phyloP scores from a whole-genome alignment of 2,329 filamentous ascomycete genomes.

The Huntiella abstrusa region DNA sequence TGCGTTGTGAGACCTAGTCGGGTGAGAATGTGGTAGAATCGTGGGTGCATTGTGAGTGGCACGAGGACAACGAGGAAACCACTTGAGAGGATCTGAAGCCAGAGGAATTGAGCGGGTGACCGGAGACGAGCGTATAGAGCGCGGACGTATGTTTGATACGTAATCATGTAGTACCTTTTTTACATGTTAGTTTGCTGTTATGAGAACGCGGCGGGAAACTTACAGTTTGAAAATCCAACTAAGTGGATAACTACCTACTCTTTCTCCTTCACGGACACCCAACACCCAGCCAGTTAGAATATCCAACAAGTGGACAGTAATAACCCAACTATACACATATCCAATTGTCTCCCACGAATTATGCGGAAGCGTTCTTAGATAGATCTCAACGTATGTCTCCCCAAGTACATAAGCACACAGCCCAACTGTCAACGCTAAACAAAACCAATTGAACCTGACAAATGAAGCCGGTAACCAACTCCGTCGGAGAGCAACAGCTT shows the following conservation, averaged over 20 bases:
- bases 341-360: constrained; percentile 47
- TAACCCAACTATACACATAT: constrained; percentile 53
- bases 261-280: constrained; percentile 44
- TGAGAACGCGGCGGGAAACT: constrained; percentile 15
- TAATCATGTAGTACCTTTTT: constrained; percentile 43
- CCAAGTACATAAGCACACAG: constrained; percentile 48
- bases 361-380: constrained; percentile 46
- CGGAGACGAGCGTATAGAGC: constrained; percentile 49
- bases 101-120: constrained; percentile 44
- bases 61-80: constrained; percentile 43
- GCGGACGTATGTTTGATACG: constrained; percentile 53
- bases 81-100: constrained; percentile 45
- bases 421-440: constrained; percentile 40
- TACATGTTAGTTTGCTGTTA: not conserved
- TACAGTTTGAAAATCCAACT: constrained; percentile 54
- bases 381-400: constrained; percentile 51
- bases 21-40: constrained; percentile 35
- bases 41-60: constrained; percentile 42
- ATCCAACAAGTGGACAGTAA: constrained; percentile 46
- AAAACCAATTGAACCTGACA: constrained; percentile 52
- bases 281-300: constrained; percentile 47
- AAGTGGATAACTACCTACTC: constrained; percentile 50
- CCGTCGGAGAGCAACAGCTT: constrained; percentile 25
- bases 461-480: constrained; percentile 47
- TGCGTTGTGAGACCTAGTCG: constrained; percentile 37